A percentile compares a stretch with the other conserved stretches of the same genome.
Evolutionary conservation across 2,329 filamentous ascomycete genomes (phyloP).

Genomic region (Parastagonospora nodorum): DNA sequence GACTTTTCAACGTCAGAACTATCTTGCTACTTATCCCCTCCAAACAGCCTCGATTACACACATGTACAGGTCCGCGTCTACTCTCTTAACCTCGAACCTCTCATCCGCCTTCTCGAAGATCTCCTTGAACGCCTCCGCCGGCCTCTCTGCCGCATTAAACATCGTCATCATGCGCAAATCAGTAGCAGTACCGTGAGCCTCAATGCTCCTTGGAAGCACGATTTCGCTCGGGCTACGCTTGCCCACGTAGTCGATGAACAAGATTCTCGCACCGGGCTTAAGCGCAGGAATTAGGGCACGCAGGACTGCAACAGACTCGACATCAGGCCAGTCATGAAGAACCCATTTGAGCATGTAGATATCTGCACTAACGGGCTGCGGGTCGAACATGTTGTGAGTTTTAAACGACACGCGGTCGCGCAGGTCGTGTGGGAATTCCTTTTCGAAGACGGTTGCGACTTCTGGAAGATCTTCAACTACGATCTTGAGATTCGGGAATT

Average conservation of each 20-base stretch:
- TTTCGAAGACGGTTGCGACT: slow-evolving; percentile 28
- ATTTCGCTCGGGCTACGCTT: slow-evolving; percentile 33
- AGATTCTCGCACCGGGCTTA: slow-evolving; percentile 59
- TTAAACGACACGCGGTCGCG: slow-evolving; percentile 43
- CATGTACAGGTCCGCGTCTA: slow-evolving; percentile 30
- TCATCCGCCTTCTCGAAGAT: slow-evolving; percentile 55
- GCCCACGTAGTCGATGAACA: slow-evolving; percentile 47
- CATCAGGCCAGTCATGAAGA: slow-evolving; percentile 65
- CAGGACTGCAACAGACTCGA: slow-evolving; percentile 43
- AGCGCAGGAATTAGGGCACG: slow-evolving; percentile 60
- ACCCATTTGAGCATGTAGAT: slow-evolving; percentile 65
- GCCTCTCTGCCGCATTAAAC: slow-evolving; percentile 56
- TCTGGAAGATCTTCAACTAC: slow-evolving; percentile 39
- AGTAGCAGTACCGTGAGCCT: slow-evolving; percentile 40
- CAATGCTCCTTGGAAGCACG: slow-evolving; percentile 29
- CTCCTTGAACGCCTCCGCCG: slow-evolving; percentile 52
- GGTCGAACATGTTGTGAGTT: slow-evolving; percentile 63
- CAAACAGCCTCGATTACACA: slow-evolving; percentile 37
- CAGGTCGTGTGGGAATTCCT: slow-evolving; percentile 27
- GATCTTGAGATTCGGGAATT: slow-evolving; percentile 35
- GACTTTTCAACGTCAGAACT: too few species aligned
- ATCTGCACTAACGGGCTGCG: slow-evolving; percentile 58
- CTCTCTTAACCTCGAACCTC: slow-evolving; percentile 48
- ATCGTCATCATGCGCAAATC: slow-evolving; percentile 59
- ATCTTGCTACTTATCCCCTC: slow-evolving; percentile 17